Evolutionary conservation across 495 filamentous ascomycete species (phyloP).

Genomic region (Xylaria cubensis): DNA sequence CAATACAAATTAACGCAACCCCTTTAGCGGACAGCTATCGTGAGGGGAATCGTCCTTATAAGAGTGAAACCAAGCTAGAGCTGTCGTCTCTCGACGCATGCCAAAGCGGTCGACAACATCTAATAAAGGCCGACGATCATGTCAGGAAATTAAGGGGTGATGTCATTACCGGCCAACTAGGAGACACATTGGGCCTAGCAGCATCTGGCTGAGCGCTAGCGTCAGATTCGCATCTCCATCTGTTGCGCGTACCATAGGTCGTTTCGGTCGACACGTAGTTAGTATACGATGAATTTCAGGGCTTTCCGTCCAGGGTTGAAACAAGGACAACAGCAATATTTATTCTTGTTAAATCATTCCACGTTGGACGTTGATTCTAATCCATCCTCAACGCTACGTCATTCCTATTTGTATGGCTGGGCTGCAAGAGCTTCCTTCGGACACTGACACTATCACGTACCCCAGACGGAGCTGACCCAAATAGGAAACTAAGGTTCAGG

Average conservation of each 20-base stretch:
- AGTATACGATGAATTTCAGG: background rate
- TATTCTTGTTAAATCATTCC: background rate
- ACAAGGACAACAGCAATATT: background rate
- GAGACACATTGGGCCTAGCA: slow-evolving; percentile 9
- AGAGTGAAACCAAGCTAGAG: background rate
- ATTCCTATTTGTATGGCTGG: background rate
- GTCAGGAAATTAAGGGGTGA: slow-evolving; percentile 19
- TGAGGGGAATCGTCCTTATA: background rate
- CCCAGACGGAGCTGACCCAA: slow-evolving; percentile 15
- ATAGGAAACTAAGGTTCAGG: background rate
- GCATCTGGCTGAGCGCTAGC: slow-evolving; percentile 16
- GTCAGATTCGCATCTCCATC: slow-evolving; percentile 3
- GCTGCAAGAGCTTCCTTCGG: background rate
- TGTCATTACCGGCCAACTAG: slow-evolving; percentile 15
- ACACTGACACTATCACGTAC: background rate
- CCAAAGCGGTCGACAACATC: slow-evolving; percentile 10
- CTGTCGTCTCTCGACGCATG: slow-evolving; percentile 2
- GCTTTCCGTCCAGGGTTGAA: background rate
- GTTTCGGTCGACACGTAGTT: background rate
- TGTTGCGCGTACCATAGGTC: background rate
- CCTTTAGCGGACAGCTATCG: background rate
- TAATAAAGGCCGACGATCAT: slow-evolving; percentile 19
- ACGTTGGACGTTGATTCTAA: background rate
- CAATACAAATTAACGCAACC: background rate
- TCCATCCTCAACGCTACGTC: background rate